Evolutionary conservation across 495 filamentous ascomycete genomes (phyloP), one percentile per base, ranked within the genome.

Genomic region (Aspergillus avenaceus): DNA sequence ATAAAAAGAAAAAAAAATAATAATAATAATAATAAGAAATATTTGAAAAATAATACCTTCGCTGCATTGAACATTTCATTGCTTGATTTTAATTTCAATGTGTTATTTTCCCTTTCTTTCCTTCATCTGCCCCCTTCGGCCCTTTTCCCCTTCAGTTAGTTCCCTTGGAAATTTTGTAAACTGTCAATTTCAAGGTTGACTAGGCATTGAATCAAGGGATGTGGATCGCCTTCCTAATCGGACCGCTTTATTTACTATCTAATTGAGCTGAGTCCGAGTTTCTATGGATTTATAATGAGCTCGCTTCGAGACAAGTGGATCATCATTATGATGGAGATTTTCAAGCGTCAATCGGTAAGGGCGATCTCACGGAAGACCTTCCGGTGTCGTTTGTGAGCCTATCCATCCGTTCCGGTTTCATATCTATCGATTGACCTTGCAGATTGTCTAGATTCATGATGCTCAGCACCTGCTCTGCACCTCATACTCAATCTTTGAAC

Each of bases 371-470:
- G 21, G 34, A 14, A 4, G 8, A 18, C 27, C 12, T 8, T 53
- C 54, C 48, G 48, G 23, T 28, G 18, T 47, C 32, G 32, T 24
- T 56, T 55, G 42, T 45, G 45, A 46, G 21, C 45, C 18, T 34
- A 22, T 32, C 44, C 50, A 41, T 32, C 50, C 41, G 50, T 48
- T 25, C 48, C 47, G 48, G 51, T 63, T 54, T 59, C 56, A 56
- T 36, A 53, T 47, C 41, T 46, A 47, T 54, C 47, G 14, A 49
- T 45, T 28, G 55, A 49, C 60, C 54, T 63, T 60, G 60, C 60
- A 63, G 56, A 41, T 24, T 37, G 60, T 59, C 45, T 55, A 54
- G 57, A 16, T 9, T 22, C 43, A 32, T 46, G 25, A 19, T 32
- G 40, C 47, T 6, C n/a, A 5, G 19, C 27, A 41, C 48, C 23